A percentile compares a stretch with the other conserved stretches of the same genome.
Conservation (phyloP, 495 filamentous ascomycete species). For the Aspergillus steynii region DNA sequence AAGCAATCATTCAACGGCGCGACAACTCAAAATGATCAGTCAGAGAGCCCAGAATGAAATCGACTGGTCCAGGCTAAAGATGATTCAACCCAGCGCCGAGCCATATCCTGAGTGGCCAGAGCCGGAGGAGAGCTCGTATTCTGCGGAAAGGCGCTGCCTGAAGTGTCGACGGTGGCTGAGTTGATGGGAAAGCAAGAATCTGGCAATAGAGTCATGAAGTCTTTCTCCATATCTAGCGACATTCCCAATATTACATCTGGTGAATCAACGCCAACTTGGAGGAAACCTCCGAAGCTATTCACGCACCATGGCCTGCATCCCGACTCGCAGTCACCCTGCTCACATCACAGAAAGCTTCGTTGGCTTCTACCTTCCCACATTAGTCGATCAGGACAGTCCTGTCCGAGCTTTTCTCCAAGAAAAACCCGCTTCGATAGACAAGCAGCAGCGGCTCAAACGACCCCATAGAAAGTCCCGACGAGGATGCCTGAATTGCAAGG, state of each 20-base stretch:
- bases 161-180: not conserved
- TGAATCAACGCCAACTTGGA: no score
- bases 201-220: not conserved
- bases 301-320: not conserved
- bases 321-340: not conserved
- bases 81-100: not conserved
- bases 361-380: not conserved
- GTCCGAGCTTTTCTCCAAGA: not conserved
- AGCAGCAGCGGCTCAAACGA: constrained; percentile 10
- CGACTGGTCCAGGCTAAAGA: not conserved
- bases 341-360: not conserved
- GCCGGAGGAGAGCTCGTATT: not conserved
- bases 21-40: no score
- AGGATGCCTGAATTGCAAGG: constrained; percentile 68
- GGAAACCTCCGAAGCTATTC: not conserved
- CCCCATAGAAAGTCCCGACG: constrained; percentile 61
- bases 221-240: not conserved
- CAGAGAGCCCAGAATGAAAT: no score
- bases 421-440: not conserved
- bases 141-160: not conserved
- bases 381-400: no score
- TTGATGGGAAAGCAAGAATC: no score
- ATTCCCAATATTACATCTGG: no score
- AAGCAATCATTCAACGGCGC: no score
- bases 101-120: not conserved